A percentile compares a stretch with the other conserved stretches of the same genome.
Conservation (phyloP, 225 moss, liverwort and hornwort species). For the Takakia lepidozioides region DNA sequence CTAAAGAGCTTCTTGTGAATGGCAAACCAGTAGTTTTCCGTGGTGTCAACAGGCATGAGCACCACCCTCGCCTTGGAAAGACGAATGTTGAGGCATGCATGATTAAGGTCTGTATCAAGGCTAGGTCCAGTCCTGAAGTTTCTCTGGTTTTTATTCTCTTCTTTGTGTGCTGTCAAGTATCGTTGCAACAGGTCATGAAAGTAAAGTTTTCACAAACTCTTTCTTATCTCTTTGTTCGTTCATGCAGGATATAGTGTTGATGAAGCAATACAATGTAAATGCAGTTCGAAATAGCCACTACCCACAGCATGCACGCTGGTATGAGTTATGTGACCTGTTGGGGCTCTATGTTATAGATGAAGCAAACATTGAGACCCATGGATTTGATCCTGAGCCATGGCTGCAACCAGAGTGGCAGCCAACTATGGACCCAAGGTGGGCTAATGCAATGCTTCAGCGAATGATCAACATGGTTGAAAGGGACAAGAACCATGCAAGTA, state of each 20-base stretch:
- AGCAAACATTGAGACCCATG: slow-evolving; percentile 97
- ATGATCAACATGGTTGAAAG: slow-evolving; percentile 99
- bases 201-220: too few species aligned
- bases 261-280: slow-evolving; percentile 97
- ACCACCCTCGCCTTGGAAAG: slow-evolving; percentile 94
- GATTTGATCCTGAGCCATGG: slow-evolving; percentile 98
- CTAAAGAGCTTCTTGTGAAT: slow-evolving; percentile 86
- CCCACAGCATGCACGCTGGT: slow-evolving; percentile 96
- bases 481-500: slow-evolving; percentile 94
- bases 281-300: slow-evolving; percentile 95
- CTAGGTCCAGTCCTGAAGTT: too few species aligned
- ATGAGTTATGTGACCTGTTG: slow-evolving; percentile 93
- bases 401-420: slow-evolving; percentile 70
- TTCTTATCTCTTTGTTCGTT: slow-evolving; percentile 5
- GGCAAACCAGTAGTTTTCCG: slow-evolving; percentile 84
- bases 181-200: too few species aligned
- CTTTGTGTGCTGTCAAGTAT: too few species aligned
- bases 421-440: slow-evolving; percentile 81
- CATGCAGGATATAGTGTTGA: slow-evolving; percentile 75
- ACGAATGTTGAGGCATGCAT: slow-evolving; percentile 82
- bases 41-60: slow-evolving; percentile 98
- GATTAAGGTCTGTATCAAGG: slow-evolving; percentile 59
- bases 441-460: slow-evolving; percentile 77
- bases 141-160: too few species aligned
- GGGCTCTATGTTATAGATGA: slow-evolving; percentile 95